Conservation (phyloP, 345 rosid species). For the Eutrema japonicum region DNA sequence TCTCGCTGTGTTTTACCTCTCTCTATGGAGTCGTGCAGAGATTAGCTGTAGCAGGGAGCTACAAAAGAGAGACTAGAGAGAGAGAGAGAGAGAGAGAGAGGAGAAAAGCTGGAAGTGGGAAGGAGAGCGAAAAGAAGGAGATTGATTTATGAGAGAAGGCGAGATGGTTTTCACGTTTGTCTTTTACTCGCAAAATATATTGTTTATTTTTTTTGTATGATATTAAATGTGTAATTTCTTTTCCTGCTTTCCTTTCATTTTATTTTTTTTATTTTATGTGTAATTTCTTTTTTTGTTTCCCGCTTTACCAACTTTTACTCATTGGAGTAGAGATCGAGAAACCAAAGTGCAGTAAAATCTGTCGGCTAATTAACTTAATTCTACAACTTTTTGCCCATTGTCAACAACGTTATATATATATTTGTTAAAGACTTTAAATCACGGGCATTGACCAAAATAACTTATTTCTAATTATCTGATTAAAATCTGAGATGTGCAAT, state of each 20-base stretch:
- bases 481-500: not conserved
- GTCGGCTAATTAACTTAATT: constrained; percentile 35
- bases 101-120: constrained; percentile 37
- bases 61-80: constrained; percentile 38
- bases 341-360: constrained; percentile 42
- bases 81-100: constrained; percentile 27
- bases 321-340: constrained; percentile 44
- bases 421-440: not conserved
- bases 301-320: constrained; percentile 44
- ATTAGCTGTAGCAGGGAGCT: constrained; percentile 35
- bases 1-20: constrained; percentile 22
- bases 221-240: constrained; percentile 25
- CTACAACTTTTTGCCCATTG: constrained; percentile 22
- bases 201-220: not conserved
- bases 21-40: constrained; percentile 34
- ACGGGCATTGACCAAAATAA: constrained; percentile 20
- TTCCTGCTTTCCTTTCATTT: not conserved
- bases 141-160: constrained; percentile 48
- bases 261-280: constrained; percentile 18
- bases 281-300: constrained; percentile 39
- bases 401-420: constrained; percentile 15
- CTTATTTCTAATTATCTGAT: constrained; percentile 20
- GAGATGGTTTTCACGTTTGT: constrained; percentile 60
- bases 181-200: constrained; percentile 43
- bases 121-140: constrained; percentile 37